Evolutionary conservation across 306 rosid species (phyloP), one percentile per base, ranked within the genome.

Genomic region (Cotoneaster glaucophyllus): DNA sequence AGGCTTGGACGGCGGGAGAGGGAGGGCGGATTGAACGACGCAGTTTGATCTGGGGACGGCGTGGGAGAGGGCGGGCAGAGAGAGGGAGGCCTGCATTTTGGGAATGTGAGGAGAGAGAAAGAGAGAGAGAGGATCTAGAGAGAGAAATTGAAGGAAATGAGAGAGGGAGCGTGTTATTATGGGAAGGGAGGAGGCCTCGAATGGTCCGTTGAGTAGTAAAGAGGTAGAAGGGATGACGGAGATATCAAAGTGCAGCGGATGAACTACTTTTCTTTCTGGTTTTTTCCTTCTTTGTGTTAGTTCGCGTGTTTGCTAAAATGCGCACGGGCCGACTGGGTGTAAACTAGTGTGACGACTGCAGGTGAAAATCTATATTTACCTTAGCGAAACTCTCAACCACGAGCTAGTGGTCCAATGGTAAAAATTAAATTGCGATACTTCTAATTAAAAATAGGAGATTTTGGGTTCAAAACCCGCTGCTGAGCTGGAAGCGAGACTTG

Each of bases 1-100:
- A 39, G 88, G 91, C 75, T 66, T 82, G 12, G 66, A 70, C 50
- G 64, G 79, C 6, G 64, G 24, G 56, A 24, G 7, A 25, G 78
- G 79, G 13, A 73, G 44, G 31, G 80, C 63, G 64, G 15, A 65
- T 64, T 68, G 79, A n/a, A 69, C 28, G 50, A 28, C 39, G 70
- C 52, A 73, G 25, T 72, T 83, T 77, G 97, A 83, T 87, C 89
- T 81, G 80, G 86, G 82, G 64, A 89, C 9, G 58, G 88, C 32
- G 75, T 67, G 81, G 43, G 93, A 80, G 61, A 96, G 82, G 82
- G 82, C 29, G 1, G 89, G 86, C 82, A 92, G 89, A 24, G 97
- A 90, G 26, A 95, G 86, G 11, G 93, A 84, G n/a, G 88, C 82
- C 13, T 95, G 99, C 99, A 95, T 95, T 88, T 58, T 77, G 82